Conservation (phyloP, 2,329 filamentous ascomycete genomes). For the Arachnomyces sp. region DNA sequence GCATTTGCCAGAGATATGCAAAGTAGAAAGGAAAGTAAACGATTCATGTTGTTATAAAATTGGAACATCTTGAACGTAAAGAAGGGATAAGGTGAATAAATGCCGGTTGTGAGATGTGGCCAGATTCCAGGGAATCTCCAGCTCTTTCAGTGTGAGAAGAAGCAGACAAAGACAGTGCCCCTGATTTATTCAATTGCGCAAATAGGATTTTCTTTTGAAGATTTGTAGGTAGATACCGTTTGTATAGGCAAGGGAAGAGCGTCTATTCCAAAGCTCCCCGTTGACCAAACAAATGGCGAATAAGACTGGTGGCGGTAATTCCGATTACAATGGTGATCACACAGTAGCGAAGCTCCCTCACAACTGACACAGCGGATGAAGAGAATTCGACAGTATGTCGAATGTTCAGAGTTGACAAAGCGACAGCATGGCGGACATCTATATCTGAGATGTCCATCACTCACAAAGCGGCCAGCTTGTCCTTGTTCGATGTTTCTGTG, state of each 20-base stretch:
- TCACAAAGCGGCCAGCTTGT: too few relatives aligned
- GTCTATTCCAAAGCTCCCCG: not conserved
- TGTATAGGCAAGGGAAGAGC: too few relatives aligned
- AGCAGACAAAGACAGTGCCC: too few relatives aligned
- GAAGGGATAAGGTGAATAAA: constrained; percentile 5
- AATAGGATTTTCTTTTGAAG: not conserved
- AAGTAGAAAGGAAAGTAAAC: constrained; percentile 34
- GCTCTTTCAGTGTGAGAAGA: too few relatives aligned
- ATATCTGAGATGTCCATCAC: constrained; percentile 35
- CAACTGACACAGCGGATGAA: constrained; percentile 41
- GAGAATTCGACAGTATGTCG: constrained; percentile 47
- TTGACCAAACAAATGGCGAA: constrained; percentile 23
- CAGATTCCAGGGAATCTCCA: too few relatives aligned
- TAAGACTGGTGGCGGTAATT: constrained; percentile 34
- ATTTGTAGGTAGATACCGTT: not conserved
- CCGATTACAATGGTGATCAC: constrained; percentile 45
- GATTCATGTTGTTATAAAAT: constrained; percentile 30
- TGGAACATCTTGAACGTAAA: constrained; percentile 7
- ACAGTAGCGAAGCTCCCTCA: constrained; percentile 45
- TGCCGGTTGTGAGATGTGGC: constrained; percentile 1
- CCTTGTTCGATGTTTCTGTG: too few relatives aligned
- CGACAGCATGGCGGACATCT: constrained; percentile 40
- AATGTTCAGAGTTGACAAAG: constrained; percentile 37
- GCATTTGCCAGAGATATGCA: constrained; percentile 49
- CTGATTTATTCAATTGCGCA: too few relatives aligned